Percentiles rank a stretch among this genome's conserved stretches.
phyloP scores from a whole-genome alignment of 495 filamentous ascomycete genomes.

The Patellaria atrata region DNA sequence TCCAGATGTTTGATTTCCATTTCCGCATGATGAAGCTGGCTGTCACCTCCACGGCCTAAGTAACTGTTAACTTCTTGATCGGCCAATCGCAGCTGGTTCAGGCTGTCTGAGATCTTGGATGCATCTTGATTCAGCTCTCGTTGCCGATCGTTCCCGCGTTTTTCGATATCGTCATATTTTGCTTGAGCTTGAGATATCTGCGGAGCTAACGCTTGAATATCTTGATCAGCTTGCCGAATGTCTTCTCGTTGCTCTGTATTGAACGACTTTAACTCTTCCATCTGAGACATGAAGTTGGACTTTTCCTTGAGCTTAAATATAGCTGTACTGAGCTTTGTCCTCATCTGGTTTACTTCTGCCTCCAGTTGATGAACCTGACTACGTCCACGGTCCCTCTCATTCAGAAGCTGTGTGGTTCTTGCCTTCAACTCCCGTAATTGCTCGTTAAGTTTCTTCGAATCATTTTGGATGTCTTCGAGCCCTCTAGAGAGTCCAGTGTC shows the following conservation, averaged over 20 bases:
- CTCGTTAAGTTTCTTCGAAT: conserved; percentile 53
- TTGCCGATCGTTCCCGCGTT: conserved; percentile 57
- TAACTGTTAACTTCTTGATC: conserved; percentile 71
- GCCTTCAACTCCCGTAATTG: conserved; percentile 47
- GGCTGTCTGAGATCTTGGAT: conserved; percentile 51
- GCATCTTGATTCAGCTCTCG: conserved; percentile 58
- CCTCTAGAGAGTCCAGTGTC: conserved; percentile 47
- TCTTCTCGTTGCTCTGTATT: conserved; percentile 52
- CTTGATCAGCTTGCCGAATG: conserved; percentile 49
- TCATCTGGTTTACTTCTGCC: conserved; percentile 52
- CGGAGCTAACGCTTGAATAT: conserved; percentile 56
- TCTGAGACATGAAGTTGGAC: conserved; percentile 44
- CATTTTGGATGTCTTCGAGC: conserved; percentile 69
- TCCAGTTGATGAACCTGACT: conserved; percentile 54
- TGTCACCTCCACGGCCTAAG: conserved; percentile 56
- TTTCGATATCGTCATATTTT: conserved; percentile 57
- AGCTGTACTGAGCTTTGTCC: conserved; percentile 51
- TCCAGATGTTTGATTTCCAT: conserved; percentile 54
- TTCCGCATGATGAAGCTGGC: conserved; percentile 52
- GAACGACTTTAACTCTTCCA: conserved; percentile 56
- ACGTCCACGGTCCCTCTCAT: conserved; percentile 57
- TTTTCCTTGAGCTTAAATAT: conserved; percentile 67
- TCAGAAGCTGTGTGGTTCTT: conserved; percentile 44
- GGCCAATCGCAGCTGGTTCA: conserved; percentile 59
- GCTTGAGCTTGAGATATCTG: conserved; percentile 58